Evolutionary conservation across 164 flowering plant genomes (phyloP), one percentile per base, ranked within the genome.

Genomic region (Aristolochia fimbriata): DNA sequence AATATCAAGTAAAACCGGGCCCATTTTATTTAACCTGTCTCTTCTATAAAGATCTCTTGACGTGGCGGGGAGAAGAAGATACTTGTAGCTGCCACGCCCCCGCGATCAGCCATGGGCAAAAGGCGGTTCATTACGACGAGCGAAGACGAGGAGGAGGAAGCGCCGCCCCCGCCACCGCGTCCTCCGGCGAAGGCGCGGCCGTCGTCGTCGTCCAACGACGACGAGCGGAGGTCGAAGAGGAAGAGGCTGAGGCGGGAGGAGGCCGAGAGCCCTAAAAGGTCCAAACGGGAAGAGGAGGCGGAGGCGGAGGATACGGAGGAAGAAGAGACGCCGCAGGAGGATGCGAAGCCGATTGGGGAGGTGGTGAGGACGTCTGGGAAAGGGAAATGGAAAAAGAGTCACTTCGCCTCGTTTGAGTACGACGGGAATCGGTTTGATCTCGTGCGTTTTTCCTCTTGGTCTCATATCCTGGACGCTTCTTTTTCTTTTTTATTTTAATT

Each of bases 271-370:
- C 43, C 30, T 27, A 27, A 27, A 5, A 27, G 57, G 47, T 9
- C 51, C 33, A 15, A 68, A 55, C 25, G 68, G 37, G 58, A 64
- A 59, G 51, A 62, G 52, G 22, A 43, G 53, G 62, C 46, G 17
- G 58, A 58, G 41, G 49, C 61, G 21, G 59, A 60, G 55, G 57
- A 31, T 25, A 61, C 57, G 22, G 76, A 70, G 56, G 74, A 61
- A 21, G 71, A 73, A 24, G 89, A 73, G 59, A 59, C 33, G 12
- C 60, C 43, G 22, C 67, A 15, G 51, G 87, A 73, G 61, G 87
- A 78, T 47, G 83, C 90, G 17, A 81, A 78, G 67, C 96, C 96
- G 21, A 45, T 91, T 19, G 97, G 96, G 1, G 85, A 83, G 6
- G 64, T 65, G 14, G 59, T 83, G 65, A 79, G 70, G 77, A 70